Evolutionary conservation across 371 early-diverging fungal species (phyloP).

Genomic region (Blakeslea trispora): DNA sequence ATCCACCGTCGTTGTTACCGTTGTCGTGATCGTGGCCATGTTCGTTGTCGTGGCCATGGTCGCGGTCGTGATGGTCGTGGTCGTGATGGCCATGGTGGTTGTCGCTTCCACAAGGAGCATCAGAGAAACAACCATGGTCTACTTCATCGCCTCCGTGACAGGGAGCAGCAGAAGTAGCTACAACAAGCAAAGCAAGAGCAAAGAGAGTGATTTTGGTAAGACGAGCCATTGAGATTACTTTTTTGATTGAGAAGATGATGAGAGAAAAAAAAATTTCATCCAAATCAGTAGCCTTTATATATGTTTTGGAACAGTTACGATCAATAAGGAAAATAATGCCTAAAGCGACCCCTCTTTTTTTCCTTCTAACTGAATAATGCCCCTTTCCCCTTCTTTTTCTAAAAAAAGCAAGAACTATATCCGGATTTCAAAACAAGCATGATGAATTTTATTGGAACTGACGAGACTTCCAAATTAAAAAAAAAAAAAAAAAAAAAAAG

Average conservation of each 20-base stretch:
- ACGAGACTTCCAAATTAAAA: neutral
- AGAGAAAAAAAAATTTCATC: constrained; percentile 6
- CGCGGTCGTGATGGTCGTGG: neutral
- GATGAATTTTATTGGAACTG: neutral
- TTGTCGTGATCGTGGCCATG: constrained; percentile 1
- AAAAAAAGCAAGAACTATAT: neutral
- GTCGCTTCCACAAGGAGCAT: neutral
- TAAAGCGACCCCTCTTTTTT: neutral
- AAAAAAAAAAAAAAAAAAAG: neutral
- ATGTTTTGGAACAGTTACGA: neutral
- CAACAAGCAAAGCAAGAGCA: constrained; percentile 17
- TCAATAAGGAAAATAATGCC: neutral
- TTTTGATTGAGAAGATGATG: neutral
- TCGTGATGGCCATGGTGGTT: neutral
- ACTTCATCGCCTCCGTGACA: constrained; percentile 13
- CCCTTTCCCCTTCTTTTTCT: neutral
- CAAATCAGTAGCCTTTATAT: neutral
- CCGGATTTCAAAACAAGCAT: neutral
- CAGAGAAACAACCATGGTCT: constrained; percentile 3
- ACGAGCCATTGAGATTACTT: constrained; percentile 16
- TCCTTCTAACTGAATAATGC: neutral
- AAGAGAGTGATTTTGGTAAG: constrained; percentile 21
- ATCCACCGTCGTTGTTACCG: constrained; percentile 1
- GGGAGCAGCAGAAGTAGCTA: constrained; percentile 19
- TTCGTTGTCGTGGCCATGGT: neutral